Evolutionary conservation across 2,329 filamentous ascomycete genomes (phyloP), one percentile per base, ranked within the genome.

Genomic region (Aureobasidium leucospermi): DNA sequence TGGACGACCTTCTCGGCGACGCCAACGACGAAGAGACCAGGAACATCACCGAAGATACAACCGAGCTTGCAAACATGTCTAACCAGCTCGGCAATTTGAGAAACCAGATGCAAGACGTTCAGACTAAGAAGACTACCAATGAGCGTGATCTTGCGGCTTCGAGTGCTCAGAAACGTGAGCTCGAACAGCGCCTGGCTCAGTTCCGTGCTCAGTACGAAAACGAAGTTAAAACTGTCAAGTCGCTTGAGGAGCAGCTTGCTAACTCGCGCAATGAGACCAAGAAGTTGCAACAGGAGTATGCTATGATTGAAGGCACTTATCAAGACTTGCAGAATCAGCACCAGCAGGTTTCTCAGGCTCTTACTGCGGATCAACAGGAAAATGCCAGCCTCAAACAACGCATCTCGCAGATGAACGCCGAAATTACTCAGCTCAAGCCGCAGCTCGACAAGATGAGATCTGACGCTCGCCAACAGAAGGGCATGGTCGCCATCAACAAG

Each of bases 401-500:
- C 62, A 96, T 99, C 65, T 85, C 88, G 34, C 81, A 86, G 56
- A 82, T 90, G 43, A 99, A 96, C 68, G 81, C 84, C 11, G 90
- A 96, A 73, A 86, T 96, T 66, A 81, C 84, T 16, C 87, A 91
- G 73, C 77, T 97, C 42, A 95, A 91, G 73, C 91, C 92, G 34
- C 87, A 93, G 65, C 85, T 99, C 56, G 94, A 99, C 72, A 97
- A 96, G 78, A 81, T 96, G 67, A 91, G 89, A 71, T 90, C 88
- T 11, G 91, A 96, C 67, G 91, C 91, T 29, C 86, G 94, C 43
- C 94, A 97, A 73, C 92, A 97, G 70, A 97, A 96, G 76, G 94
- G 94, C 16, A 80, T 97, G 65, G 93, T 96, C 32, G 92, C 94
- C 45, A 99, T 99, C 76, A 96, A 96, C 77, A 97, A 95, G 80